Conservation (phyloP, 257 asterid species). For the Solanum etuberosum region DNA sequence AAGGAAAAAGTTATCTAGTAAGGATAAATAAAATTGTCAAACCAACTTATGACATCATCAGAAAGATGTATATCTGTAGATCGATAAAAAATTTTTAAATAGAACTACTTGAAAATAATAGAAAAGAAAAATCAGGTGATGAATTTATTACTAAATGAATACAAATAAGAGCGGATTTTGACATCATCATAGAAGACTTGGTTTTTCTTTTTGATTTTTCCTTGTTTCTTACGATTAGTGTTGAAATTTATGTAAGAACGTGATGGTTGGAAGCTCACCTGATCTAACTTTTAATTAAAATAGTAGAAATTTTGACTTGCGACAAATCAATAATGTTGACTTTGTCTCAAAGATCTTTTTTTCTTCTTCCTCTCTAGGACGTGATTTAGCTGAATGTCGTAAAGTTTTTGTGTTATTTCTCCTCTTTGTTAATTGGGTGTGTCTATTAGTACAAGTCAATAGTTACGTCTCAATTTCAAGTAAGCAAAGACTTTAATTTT, state of each 20-base stretch:
- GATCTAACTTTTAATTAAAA: neutral
- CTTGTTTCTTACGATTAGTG: neutral
- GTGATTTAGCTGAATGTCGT: neutral
- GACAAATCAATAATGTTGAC: neutral
- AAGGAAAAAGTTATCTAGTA: neutral
- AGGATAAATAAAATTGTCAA: too few species aligned
- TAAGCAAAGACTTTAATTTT: fast-evolving
- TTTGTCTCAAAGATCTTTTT: neutral
- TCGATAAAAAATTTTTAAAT: too few species aligned
- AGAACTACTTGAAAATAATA: neutral
- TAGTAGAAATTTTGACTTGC: neutral
- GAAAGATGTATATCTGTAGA: neutral
- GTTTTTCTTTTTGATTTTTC: neutral
- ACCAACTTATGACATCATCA: neutral
- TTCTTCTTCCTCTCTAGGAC: neutral
- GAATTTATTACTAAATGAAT: neutral
- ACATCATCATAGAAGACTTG: neutral
- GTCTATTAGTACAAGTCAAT: neutral
- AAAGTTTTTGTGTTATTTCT: neutral
- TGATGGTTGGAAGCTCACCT: neutral
- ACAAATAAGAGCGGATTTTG: neutral
- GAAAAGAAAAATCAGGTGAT: neutral
- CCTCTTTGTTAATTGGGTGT: neutral
- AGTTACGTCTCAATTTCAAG: neutral
- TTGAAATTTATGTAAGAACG: neutral